These are phyloP conservation scores for Colletotrichum sp. DNA, from an alignment of 2,329 filamentous ascomycete species.

Conservation along the genomic window DNA sequence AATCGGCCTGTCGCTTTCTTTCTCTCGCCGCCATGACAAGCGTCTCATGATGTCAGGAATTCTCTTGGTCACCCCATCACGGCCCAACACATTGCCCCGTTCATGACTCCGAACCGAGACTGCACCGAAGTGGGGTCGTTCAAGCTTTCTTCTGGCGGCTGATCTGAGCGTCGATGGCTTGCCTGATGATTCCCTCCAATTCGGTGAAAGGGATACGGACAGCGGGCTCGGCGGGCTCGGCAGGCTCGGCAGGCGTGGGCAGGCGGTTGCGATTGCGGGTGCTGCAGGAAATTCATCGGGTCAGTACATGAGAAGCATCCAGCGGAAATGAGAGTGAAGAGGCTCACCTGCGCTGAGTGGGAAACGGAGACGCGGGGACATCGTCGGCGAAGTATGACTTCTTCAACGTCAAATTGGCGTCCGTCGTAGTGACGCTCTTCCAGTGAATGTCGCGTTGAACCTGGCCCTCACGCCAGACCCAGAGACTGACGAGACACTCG, in stretches of 20 bases:
- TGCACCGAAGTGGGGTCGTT: not conserved
- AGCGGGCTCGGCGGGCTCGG: not conserved
- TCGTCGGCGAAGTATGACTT: not conserved
- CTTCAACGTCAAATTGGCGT: not conserved
- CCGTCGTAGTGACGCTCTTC: not conserved
- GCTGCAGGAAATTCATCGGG: not conserved
- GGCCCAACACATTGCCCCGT: not conserved
- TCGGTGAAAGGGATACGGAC: not conserved
- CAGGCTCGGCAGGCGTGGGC: not conserved
- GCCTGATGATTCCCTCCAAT: not conserved
- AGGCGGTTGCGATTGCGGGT: not conserved
- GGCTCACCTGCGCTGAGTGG: conserved; percentile 35
- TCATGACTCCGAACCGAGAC: not conserved
- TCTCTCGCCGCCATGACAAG: not conserved
- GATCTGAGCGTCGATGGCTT: not conserved
- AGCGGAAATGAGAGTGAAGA: conserved; percentile 22
- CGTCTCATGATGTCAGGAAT: not conserved
- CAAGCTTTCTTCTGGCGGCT: not conserved
- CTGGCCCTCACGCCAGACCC: not conserved
- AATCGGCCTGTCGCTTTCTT: not conserved
- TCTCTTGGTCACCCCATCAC: not conserved
- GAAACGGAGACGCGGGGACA: not conserved
- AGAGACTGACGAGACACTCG: not conserved
- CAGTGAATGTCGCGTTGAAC: not conserved
- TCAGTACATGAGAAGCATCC: not conserved